phyloP scores from a whole-genome alignment of 2,329 filamentous ascomycete species.

The Fusarium albidum region DNA sequence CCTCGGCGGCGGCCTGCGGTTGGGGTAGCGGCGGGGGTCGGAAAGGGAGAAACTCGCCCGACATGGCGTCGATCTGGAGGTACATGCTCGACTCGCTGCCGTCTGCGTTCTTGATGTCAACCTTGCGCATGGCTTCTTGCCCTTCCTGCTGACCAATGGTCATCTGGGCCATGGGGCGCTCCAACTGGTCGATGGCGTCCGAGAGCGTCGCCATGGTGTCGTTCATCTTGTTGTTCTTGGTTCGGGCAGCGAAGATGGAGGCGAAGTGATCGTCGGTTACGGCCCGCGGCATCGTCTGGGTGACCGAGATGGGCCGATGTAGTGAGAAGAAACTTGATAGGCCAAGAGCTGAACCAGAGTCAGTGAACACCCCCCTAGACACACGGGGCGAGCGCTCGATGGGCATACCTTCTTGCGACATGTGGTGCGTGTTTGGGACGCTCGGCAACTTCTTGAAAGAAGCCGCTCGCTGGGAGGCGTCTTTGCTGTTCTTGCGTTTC shows the following conservation, averaged over 20 bases:
- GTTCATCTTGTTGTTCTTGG: constrained; percentile 59
- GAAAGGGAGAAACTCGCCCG: constrained; percentile 80
- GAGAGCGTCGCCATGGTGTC: constrained; percentile 74
- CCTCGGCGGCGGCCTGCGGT: constrained; percentile 58
- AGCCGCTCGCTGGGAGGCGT: constrained; percentile 53
- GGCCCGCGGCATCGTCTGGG: constrained; percentile 77
- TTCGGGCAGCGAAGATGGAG: constrained; percentile 76
- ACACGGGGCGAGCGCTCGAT: too few relatives aligned
- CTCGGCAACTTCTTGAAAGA: constrained; percentile 69
- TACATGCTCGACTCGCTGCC: constrained; percentile 67
- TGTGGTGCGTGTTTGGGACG: constrained; percentile 78
- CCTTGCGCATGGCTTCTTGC: constrained; percentile 58
- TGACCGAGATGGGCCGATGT: constrained; percentile 92
- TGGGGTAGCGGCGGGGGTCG: constrained; percentile 82
- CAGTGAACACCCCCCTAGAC: constrained; percentile 19
- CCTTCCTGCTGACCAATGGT: constrained; percentile 54
- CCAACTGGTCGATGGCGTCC: constrained; percentile 65
- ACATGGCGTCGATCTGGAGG: constrained; percentile 73
- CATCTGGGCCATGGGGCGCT: constrained; percentile 64
- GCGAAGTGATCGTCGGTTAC: constrained; percentile 81
- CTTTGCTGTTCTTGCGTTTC: constrained; percentile 66
- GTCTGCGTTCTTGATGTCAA: constrained; percentile 64
- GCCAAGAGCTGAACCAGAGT: constrained; percentile 72
- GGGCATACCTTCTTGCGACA: constrained; percentile 70
- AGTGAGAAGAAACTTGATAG: constrained; percentile 95